phyloP scores from a whole-genome alignment of 129 eudicot genomes.

The Chrysanthemum seticuspe region DNA sequence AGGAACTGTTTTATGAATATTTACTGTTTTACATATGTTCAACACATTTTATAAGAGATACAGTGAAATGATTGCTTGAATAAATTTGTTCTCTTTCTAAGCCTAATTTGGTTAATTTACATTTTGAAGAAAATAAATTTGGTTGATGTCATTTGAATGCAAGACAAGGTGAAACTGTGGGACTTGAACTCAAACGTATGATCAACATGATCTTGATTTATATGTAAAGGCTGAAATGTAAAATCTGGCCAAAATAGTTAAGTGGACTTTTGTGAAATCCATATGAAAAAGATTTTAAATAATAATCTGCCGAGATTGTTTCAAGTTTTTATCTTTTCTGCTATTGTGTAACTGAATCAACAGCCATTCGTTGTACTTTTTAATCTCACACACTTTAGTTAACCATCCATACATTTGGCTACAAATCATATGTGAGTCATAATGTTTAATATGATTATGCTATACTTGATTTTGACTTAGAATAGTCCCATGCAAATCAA shows the following conservation, averaged over 20 bases:
- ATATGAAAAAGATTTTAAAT: background rate
- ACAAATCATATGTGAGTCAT: background rate
- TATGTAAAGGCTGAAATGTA: background rate
- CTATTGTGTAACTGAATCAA: background rate
- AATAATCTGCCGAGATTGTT: background rate
- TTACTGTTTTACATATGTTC: too few relatives aligned
- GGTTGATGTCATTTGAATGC: too few relatives aligned
- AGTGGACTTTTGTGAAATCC: background rate
- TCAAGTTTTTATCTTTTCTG: background rate
- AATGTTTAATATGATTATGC: background rate
- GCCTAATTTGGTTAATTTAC: too few relatives aligned
- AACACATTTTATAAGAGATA: too few relatives aligned
- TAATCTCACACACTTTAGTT: too few relatives aligned
- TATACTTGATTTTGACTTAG: background rate
- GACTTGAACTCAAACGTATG: background rate
- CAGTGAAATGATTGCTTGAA: too few relatives aligned
- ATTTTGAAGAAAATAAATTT: too few relatives aligned
- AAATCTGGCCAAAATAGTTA: background rate
- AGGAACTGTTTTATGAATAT: too few relatives aligned
- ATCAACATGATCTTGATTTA: background rate
- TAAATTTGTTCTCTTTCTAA: too few relatives aligned
- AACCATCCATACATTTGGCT: background rate
- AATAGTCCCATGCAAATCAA: slow-evolving; percentile 18
- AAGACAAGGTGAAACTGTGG: too few relatives aligned
- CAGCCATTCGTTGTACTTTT: background rate